Conservation (phyloP, 2,329 filamentous ascomycete species). For the Byssothecium circinans region DNA sequence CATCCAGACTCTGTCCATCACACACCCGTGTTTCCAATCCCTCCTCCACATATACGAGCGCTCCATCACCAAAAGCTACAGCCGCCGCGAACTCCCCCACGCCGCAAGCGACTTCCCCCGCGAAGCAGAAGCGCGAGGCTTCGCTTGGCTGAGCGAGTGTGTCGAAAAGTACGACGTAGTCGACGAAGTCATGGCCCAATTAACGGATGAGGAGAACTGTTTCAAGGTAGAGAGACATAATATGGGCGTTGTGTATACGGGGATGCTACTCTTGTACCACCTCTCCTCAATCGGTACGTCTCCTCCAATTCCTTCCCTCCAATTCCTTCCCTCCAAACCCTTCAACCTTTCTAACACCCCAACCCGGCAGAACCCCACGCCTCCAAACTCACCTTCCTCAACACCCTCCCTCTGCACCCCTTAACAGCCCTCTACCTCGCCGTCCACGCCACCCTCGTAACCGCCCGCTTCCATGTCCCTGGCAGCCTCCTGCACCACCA, state of each 20-base stretch:
- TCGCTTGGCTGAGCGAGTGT: constrained; percentile 32
- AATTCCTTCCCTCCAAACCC: not conserved
- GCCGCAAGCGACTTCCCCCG: constrained; percentile 31
- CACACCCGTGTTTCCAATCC: constrained; percentile 21
- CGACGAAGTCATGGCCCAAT: constrained; percentile 35
- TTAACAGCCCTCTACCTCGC: constrained; percentile 32
- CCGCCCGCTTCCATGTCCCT: constrained; percentile 34
- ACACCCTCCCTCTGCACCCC: constrained; percentile 25
- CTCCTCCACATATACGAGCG: constrained; percentile 28
- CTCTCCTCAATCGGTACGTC: constrained; percentile 21
- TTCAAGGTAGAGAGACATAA: constrained; percentile 29
- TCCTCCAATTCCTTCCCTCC: not conserved
- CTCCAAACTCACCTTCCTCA: constrained; percentile 23
- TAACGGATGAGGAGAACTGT: constrained; percentile 30
- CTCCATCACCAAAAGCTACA: constrained; percentile 27
- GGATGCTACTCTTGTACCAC: constrained; percentile 30
- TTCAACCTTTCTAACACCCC: constrained; percentile 8
- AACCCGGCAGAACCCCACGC: constrained; percentile 14
- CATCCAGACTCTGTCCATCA: constrained; percentile 18
- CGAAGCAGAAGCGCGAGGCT: constrained; percentile 2
- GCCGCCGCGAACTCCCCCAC: constrained; percentile 29
- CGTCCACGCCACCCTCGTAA: constrained; percentile 28
- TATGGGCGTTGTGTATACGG: constrained; percentile 27
- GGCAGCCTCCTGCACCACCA: constrained; percentile 35
- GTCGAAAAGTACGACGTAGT: constrained; percentile 32